Conservation (phyloP, 192 early-diverging fungal species). For the Pilobolus umbonatus region DNA sequence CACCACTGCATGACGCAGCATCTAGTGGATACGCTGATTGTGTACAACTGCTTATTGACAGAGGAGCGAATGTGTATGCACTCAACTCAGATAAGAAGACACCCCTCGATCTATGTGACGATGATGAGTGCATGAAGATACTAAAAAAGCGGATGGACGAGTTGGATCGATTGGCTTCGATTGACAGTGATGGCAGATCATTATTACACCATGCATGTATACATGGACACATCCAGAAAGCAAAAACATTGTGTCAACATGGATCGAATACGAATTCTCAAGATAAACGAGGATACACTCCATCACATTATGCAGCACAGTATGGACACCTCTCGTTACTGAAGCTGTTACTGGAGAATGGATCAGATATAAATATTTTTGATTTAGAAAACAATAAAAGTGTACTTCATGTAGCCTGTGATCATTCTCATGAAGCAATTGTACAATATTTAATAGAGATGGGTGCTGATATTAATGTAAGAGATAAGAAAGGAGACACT, state of each 20-base stretch:
- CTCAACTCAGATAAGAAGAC: slow-evolving; percentile 39
- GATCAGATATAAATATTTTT: slow-evolving; percentile 52
- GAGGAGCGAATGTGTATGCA: slow-evolving; percentile 55
- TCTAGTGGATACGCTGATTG: slow-evolving; percentile 43
- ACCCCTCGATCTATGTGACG: slow-evolving; percentile 44
- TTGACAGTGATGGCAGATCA: slow-evolving; percentile 45
- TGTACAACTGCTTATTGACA: slow-evolving; percentile 41
- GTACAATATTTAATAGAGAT: slow-evolving; percentile 41
- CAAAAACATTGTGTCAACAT: slow-evolving; percentile 44
- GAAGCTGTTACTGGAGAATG: slow-evolving; percentile 44
- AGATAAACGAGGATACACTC: slow-evolving; percentile 64
- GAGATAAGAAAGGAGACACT: slow-evolving; percentile 48
- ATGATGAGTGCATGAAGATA: slow-evolving; percentile 39
- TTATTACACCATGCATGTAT: slow-evolving; percentile 44
- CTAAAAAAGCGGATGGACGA: slow-evolving; percentile 31
- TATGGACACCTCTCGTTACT: slow-evolving; percentile 44
- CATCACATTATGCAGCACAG: slow-evolving; percentile 51
- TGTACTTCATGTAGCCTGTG: slow-evolving; percentile 63
- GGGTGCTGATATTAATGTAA: slow-evolving; percentile 42
- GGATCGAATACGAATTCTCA: slow-evolving; percentile 64
- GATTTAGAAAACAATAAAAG: slow-evolving; percentile 54
- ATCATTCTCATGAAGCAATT: slow-evolving; percentile 47
- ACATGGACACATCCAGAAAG: slow-evolving; percentile 47
- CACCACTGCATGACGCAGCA: slow-evolving; percentile 62
- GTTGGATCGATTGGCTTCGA: slow-evolving; percentile 32